Evolutionary conservation across 768 basidiomycete genomes (phyloP), one percentile per base, ranked within the genome.

Genomic region (Suillus luteus): DNA sequence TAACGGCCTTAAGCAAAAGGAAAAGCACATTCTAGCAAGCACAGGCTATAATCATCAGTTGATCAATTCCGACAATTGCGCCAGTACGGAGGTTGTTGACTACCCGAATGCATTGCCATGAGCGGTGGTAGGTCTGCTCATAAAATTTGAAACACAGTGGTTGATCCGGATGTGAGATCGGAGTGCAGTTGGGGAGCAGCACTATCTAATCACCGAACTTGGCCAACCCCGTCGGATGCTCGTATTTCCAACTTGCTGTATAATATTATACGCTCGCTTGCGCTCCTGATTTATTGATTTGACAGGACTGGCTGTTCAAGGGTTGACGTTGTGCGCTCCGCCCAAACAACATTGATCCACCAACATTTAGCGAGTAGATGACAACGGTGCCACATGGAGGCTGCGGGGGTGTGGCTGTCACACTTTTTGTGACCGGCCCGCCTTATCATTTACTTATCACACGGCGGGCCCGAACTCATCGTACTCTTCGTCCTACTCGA

Each of bases 1-100:
- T 19, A 58, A 19, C 57, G 57, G 57, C 57, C 54, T 62, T 58
- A 41, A 59, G 51, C 61, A 55, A 35, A 15, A 8, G 31, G 31
- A 31, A 31, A 31, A 31, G 31, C 8, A 57, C 22, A 24, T 24
- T 8, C 14, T 27, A 4, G 14, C 24, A 49, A 6, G n/a, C 51
- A 59, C 61, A 37, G 51, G 17, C 52, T 55, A 40, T 58, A 9
- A 58, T 57, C 55, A 24, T 57, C 55, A 24, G 24, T 37, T 38
- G n/a, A 38, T 17, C 37, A 15, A 40, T 57, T 41, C 40, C 9
- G 57, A 19, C 17, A 27, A 24, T 19, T 40, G 17, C 57, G 40
- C 38, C 8, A 10, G 17, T 2, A 3, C 35, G 40, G 48, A 27
- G 2, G 12, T 19, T 1, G 17, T 14, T 48, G 11, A 60, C 31